Conservation (phyloP, 164 flowering plant species). For the Aristolochia contorta region DNA sequence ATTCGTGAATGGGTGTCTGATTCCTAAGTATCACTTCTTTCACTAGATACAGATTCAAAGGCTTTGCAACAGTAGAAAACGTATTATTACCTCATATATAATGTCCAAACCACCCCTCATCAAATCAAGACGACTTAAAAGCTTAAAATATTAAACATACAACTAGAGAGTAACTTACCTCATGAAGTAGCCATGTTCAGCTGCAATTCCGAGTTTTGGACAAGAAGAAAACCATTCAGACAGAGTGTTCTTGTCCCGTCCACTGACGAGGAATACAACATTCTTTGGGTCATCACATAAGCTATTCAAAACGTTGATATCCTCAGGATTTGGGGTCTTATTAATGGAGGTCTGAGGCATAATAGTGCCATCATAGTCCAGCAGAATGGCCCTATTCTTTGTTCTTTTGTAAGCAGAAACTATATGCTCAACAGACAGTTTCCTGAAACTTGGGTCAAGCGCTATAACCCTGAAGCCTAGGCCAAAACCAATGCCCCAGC, state of each 20-base stretch:
- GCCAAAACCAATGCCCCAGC: constrained; percentile 65
- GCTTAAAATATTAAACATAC: too few species aligned
- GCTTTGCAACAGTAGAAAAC: too few species aligned
- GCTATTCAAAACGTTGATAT: constrained; percentile 30
- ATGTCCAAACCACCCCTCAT: too few species aligned
- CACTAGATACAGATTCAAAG: too few species aligned
- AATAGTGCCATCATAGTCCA: constrained; percentile 56
- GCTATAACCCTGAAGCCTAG: constrained; percentile 49
- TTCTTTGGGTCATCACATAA: constrained; percentile 45
- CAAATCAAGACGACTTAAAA: too few species aligned
- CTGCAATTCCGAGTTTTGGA: constrained; percentile 44
- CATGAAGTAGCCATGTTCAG: constrained; percentile 55
- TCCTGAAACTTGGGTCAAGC: constrained; percentile 47
- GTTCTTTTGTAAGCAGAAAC: constrained; percentile 55
- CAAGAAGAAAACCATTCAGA: constrained; percentile 46
- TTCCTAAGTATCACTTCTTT: too few species aligned
- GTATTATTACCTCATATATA: too few species aligned
- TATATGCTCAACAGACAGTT: constrained; percentile 47
- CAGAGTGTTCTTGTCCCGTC: constrained; percentile 32
- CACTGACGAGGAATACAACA: constrained; percentile 51
- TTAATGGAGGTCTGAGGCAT: constrained; percentile 29
- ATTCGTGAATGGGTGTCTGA: too few species aligned
- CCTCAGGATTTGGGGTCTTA: constrained; percentile 28
- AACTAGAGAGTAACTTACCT: constrained; percentile 19
- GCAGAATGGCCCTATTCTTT: constrained; percentile 42